Evolutionary conservation across 2,329 filamentous ascomycete species (phyloP), one percentile per base, ranked within the genome.

Genomic region (Epichloe scottii): DNA sequence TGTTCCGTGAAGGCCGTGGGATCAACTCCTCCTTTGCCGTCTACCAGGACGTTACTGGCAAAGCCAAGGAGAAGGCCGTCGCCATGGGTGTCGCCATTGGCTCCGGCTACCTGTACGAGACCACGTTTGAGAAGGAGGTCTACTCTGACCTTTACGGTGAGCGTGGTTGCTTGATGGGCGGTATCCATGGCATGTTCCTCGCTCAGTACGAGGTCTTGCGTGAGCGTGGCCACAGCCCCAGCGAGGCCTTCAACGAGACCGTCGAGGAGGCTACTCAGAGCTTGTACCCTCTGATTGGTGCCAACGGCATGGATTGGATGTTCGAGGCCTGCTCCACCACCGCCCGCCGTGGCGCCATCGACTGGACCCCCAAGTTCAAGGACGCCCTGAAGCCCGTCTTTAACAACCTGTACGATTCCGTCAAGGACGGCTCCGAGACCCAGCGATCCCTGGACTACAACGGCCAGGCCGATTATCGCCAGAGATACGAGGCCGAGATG

Each of bases 161-260:
- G 86, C 90, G 93, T 77, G 93, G 93, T 70, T 98, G 93, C 84
- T 79, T 98, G 67, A 98, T 98, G 93, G 93, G 93, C 64, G 93
- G 93, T 74, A 98, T 98, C 75, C 93, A 98, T 82, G 93, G 93
- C 71, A 98, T 98, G 93, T 98, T 98, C 87, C 89, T 98, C 62
- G 93, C 93, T 56, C 93, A 98, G 79, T 98, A 98, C 82, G 93
- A 98, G 82, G 93, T 98, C 62, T 90, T 98, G 74, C 90, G 93
- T 68, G 93, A 98, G 84, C 86, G 87, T 63, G 93, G 93, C 74
- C 93, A 98, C 85, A 87, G 81, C 74, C 93, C 93, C 70, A 91
- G 86, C 64, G 93, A 98, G 78, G 93, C 93, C 61, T 98, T 98
- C 86, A 98, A 98, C 83, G 93, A 98, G 89, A 98, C 93, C 61